Conservation (phyloP, 2,329 filamentous ascomycete genomes). For the Dactylellina parvicollis region DNA sequence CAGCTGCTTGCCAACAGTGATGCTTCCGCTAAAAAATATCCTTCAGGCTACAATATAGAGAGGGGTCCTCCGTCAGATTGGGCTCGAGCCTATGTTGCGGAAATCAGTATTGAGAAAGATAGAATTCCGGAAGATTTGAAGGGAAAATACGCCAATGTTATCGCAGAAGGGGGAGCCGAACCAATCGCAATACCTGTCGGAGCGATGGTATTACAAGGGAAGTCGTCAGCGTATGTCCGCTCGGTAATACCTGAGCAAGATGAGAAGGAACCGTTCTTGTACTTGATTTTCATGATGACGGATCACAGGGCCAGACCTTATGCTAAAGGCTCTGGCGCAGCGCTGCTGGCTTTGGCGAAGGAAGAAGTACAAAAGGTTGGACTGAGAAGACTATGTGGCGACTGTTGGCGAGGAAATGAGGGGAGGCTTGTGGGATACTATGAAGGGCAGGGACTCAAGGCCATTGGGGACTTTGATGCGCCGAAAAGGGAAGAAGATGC, state of each 20-base stretch:
- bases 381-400: constrained; percentile 21
- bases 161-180: not conserved
- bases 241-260: constrained; percentile 31
- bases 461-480: constrained; percentile 21
- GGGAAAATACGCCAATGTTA: not conserved
- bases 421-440: constrained; percentile 32
- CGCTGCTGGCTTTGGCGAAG: constrained; percentile 19
- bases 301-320: constrained; percentile 18
- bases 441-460: constrained; percentile 24
- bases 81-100: constrained; percentile 20
- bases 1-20: constrained; percentile 15
- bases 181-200: constrained; percentile 25
- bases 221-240: constrained; percentile 25
- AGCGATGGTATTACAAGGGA: constrained; percentile 8
- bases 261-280: constrained; percentile 28
- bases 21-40: not conserved
- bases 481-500: constrained; percentile 7
- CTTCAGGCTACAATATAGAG: not conserved
- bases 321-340: constrained; percentile 28
- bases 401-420: constrained; percentile 37
- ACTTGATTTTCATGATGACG: constrained; percentile 11
- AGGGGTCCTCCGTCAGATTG: constrained; percentile 8
- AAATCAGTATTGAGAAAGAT: constrained; percentile 10
- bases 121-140: constrained; percentile 2
- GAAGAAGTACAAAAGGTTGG: constrained; percentile 17